Base-by-base conservation (phyloP, 176 grass and related monocot genomes). In the Carex pumila region DNA sequence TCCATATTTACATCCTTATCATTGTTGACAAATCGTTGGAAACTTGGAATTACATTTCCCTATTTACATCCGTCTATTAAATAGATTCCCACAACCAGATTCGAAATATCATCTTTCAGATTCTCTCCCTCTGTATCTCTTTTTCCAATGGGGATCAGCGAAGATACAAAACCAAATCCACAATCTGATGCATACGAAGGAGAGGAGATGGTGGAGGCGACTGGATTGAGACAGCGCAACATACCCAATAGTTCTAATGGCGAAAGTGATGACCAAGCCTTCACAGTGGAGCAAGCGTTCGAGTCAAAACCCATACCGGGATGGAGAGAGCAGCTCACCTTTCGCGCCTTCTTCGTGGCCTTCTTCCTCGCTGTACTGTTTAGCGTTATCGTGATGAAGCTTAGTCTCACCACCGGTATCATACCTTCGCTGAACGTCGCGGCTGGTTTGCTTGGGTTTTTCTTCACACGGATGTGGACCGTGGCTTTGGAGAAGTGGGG, bases 271-370 rank as follows among this genome's bases (percentile, higher is more conserved):
- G 47, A 84, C 2, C 64, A 87, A 65, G 12, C 72, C 10, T 55
- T 75, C 30, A 78, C 86, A 29, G 69, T 87, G 39, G 86, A 87
- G 80, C 59, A 65, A 17, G 80, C 31, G 65, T 91, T 95, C 83
- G 85, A 19, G 41, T 86, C 11, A 31, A 69, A 86, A 34, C 66
- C 30, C 19, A 87, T 96, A 61, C 93, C 89, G 13, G 55, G 73
- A 4, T 96, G 93, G 93, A 83, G 83, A 54, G 85, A 96, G 85
- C 91, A 96, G 87, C 93, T 96, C 29, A 93, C 89, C 62, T 76
- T 91, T 62, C 88, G 91, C 19, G 91, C 91, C 49, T 91, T 96
- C 85, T 71, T 86, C 6, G 93, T 88, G 2, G 88, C 88, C 81
- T 93, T 93, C 91, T 84, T 97, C 50, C 86, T 93, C 3, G 4